Conservation (phyloP, 1,139 yeast genomes). For the Sugiyamaella castrensis region DNA sequence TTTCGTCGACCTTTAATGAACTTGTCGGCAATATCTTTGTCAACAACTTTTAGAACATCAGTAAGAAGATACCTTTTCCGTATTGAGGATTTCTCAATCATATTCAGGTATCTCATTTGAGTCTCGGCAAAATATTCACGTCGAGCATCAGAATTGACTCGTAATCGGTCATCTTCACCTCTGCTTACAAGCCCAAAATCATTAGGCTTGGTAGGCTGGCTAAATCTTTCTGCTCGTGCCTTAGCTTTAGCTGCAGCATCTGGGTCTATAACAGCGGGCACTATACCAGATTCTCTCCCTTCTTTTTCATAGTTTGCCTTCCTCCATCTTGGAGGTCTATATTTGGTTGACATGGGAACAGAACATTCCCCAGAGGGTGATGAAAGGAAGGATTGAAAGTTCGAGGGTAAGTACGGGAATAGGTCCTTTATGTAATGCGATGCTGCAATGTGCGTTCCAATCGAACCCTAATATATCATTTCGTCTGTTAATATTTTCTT, state of each 20-base stretch:
- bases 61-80: background rate
- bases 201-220: conserved; percentile 7
- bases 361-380: too few relatives aligned
- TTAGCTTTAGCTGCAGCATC: conserved; percentile 10
- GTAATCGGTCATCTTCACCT: conserved; percentile 24
- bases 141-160: conserved; percentile 14
- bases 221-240: conserved; percentile 17
- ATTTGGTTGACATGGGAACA: background rate
- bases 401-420: too few relatives aligned
- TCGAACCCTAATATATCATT: too few relatives aligned
- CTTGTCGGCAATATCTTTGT: background rate
- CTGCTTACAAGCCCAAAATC: conserved; percentile 26
- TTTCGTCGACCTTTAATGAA: conserved; percentile 4
- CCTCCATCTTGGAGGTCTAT: conserved; percentile 10
- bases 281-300: background rate
- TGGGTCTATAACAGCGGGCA: background rate
- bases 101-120: conserved; percentile 10
- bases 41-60: conserved; percentile 8
- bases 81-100: background rate
- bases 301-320: background rate
- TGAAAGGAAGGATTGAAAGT: too few relatives aligned
- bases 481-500: too few relatives aligned
- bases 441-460: too few relatives aligned
- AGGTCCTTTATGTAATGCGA: too few relatives aligned
- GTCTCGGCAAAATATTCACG: conserved; percentile 16